These are phyloP conservation scores for Pleurotus citrinopileatus DNA, from an alignment of 768 basidiomycete species.

Conservation along the genomic window DNA sequence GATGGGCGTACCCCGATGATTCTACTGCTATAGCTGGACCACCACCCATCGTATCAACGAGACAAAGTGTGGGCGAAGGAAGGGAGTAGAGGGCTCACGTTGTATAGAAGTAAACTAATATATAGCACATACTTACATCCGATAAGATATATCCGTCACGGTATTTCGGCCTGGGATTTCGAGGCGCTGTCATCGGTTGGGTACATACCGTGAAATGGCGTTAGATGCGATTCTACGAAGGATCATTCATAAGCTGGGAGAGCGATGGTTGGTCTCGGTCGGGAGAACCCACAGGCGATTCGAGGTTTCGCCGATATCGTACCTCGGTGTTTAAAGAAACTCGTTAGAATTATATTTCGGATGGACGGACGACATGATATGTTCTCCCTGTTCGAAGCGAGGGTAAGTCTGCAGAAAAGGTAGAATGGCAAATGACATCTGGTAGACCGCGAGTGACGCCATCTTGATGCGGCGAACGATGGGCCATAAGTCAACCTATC, in stretches of 20 bases:
- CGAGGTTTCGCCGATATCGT: conserved; percentile 9
- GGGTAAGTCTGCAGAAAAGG: background rate
- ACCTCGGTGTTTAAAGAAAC: background rate
- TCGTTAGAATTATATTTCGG: background rate
- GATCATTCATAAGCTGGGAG: too few species aligned
- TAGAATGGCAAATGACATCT: background rate
- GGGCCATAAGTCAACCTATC: background rate
- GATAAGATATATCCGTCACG: conserved; percentile 2
- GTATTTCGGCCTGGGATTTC: background rate
- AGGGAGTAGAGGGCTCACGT: conserved; percentile 18
- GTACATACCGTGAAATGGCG: background rate
- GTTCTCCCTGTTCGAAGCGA: background rate
- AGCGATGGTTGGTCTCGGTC: too few species aligned
- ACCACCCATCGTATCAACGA: conserved; percentile 39
- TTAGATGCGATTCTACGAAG: too few species aligned
- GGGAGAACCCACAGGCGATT: conserved; percentile 4
- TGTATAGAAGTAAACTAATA: conserved; percentile 46
- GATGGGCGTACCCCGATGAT: conserved; percentile 35
- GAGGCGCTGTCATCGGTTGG: background rate
- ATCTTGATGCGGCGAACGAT: background rate
- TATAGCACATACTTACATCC: conserved; percentile 2
- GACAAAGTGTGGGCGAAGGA: background rate
- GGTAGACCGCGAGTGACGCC: background rate
- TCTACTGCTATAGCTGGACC: conserved; percentile 34
- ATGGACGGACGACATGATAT: background rate